Evolutionary conservation across 257 asterid genomes (phyloP).

Genomic region (Forsythia viridissima): DNA sequence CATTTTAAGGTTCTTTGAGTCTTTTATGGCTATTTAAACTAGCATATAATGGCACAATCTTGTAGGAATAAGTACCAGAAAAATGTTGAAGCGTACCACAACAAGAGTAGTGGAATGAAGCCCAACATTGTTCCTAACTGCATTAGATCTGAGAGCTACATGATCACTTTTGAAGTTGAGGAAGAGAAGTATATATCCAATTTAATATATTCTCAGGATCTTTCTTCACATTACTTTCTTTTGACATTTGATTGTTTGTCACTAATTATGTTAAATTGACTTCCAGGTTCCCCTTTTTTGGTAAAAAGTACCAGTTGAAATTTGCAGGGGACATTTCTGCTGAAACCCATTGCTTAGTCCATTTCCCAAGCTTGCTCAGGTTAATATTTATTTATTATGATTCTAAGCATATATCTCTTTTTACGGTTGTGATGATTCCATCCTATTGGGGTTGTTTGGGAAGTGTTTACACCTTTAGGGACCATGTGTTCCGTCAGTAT

Average conservation of each 20-base stretch:
- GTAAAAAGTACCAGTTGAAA: constrained; percentile 94
- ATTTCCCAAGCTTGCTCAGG: constrained; percentile 97
- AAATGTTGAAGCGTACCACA: constrained; percentile 95
- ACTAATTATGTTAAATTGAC: constrained; percentile 27
- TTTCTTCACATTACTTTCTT: constrained; percentile 19
- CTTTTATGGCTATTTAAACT: constrained; percentile 16
- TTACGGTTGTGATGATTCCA: constrained; percentile 9
- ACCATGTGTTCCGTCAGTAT: neutral
- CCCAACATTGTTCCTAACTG: constrained; percentile 86
- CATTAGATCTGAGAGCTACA: constrained; percentile 91
- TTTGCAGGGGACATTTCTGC: constrained; percentile 71
- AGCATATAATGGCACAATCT: constrained; percentile 20
- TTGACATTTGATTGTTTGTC: constrained; percentile 25
- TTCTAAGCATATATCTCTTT: constrained; percentile 6
- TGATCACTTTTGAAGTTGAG: constrained; percentile 95
- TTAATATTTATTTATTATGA: constrained; percentile 29
- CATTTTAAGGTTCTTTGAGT: constrained; percentile 19
- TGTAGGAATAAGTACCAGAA: constrained; percentile 97
- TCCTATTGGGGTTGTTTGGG: constrained; percentile 10
- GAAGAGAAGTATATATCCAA: constrained; percentile 77
- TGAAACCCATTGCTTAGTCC: constrained; percentile 88
- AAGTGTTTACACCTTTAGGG: constrained; percentile 3
- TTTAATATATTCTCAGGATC: constrained; percentile 15
- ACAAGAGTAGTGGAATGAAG: constrained; percentile 73
- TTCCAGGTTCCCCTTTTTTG: constrained; percentile 90